Percentiles rank a stretch among this genome's conserved stretches.
phyloP scores from a whole-genome alignment of 768 basidiomycete species.

The Leccinum uliginosum region DNA sequence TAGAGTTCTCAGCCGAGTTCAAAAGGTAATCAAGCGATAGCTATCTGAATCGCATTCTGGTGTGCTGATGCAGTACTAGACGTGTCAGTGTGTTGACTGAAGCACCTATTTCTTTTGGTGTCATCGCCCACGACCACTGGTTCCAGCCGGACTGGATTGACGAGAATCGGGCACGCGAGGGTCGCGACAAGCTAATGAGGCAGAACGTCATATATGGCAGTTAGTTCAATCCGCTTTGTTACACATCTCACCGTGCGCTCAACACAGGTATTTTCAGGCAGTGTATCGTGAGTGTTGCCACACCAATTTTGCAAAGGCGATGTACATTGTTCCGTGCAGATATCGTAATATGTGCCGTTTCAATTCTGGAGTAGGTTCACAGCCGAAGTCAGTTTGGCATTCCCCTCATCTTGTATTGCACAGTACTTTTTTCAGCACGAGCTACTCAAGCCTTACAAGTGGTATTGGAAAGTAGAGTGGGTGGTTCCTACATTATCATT shows the following conservation, averaged over 20 bases:
- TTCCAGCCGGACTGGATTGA: slow-evolving; percentile 71
- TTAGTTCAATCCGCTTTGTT: slow-evolving; percentile 21
- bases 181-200: slow-evolving; percentile 47
- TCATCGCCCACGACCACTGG: slow-evolving; percentile 62
- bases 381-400: neutral
- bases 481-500: slow-evolving; percentile 9
- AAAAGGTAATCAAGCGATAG: slow-evolving; percentile 30
- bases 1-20: slow-evolving; percentile 51
- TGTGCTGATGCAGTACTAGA: slow-evolving; percentile 23
- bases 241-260: neutral
- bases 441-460: slow-evolving; percentile 48
- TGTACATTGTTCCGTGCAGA: slow-evolving; percentile 14
- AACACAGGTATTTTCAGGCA: slow-evolving; percentile 29
- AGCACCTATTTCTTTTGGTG: slow-evolving; percentile 47
- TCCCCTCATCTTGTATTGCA: slow-evolving; percentile 5
- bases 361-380: slow-evolving; percentile 55
- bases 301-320: neutral
- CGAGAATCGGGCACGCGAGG: slow-evolving; percentile 52
- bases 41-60: neutral
- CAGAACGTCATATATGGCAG: slow-evolving; percentile 49
- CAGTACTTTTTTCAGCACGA: slow-evolving; percentile 57
- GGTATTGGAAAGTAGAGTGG: slow-evolving; percentile 61
- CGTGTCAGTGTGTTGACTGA: slow-evolving; percentile 35
- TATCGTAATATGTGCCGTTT: slow-evolving; percentile 80
- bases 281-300: slow-evolving; percentile 36